Evolutionary conservation across 2,329 filamentous ascomycete species (phyloP).

Genomic region (Neofusicoccum sp.): DNA sequence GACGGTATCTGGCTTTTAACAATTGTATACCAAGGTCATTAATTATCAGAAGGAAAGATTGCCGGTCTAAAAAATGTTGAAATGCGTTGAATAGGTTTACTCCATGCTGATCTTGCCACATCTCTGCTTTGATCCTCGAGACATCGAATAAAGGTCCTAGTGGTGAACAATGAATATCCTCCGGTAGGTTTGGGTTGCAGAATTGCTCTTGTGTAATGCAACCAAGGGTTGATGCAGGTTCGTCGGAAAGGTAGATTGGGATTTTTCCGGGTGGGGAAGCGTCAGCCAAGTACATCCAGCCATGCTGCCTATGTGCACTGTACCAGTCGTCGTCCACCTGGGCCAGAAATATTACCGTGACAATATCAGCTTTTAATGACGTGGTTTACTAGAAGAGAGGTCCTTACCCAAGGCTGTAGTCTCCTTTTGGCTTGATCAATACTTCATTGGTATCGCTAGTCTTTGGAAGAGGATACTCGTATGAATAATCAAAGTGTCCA

Average conservation of each 20-base stretch:
- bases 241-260: background rate
- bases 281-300: background rate
- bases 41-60: background rate
- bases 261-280: background rate
- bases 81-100: background rate
- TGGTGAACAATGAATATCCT: background rate
- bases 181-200: background rate
- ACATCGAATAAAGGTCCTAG: background rate
- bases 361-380: background rate
- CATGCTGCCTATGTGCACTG: slow-evolving; percentile 10
- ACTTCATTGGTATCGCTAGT: background rate
- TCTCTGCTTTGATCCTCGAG: background rate
- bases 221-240: background rate
- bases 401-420: background rate
- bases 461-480: background rate
- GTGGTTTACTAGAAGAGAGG: background rate
- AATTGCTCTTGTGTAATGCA: background rate
- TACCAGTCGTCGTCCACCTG: slow-evolving; percentile 22
- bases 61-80: background rate
- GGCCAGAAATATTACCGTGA: slow-evolving; percentile 1
- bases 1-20: background rate
- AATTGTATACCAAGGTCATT: background rate
- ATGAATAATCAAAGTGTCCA: background rate
- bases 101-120: background rate
- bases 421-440: background rate